A percentile compares a stretch with the other conserved stretches of the same genome.
Conservation (phyloP, 2,329 filamentous ascomycete genomes). For the Trichoderma brevicompactum region DNA sequence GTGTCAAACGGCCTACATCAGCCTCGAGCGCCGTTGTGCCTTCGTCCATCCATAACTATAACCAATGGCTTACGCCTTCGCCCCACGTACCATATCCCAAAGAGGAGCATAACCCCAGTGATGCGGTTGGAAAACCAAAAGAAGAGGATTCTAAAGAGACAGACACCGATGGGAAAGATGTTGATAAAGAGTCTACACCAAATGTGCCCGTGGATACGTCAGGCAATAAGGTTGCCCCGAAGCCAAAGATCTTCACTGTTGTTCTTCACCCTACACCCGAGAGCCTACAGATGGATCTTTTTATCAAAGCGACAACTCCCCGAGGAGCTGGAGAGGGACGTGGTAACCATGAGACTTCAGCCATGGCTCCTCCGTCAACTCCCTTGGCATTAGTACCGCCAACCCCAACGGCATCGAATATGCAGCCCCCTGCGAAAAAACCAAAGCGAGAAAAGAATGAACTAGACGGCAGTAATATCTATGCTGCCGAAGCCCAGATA, state of each 20-base stretch:
- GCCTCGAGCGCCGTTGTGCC: constrained; percentile 66
- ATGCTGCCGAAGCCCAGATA: constrained; percentile 76
- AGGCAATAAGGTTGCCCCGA: constrained; percentile 44
- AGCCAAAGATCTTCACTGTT: constrained; percentile 72
- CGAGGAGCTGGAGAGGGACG: constrained; percentile 47
- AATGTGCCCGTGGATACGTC: constrained; percentile 52
- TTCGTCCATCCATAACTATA: constrained; percentile 92
- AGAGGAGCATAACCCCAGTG: constrained; percentile 50
- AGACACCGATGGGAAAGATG: constrained; percentile 50
- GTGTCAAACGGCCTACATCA: constrained; percentile 54
- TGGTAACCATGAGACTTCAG: constrained; percentile 41
- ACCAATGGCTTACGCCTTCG: constrained; percentile 86
- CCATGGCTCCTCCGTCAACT: constrained; percentile 68
- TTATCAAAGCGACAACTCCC: constrained; percentile 75
- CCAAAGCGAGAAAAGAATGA: constrained; percentile 74
- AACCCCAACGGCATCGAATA: constrained; percentile 63
- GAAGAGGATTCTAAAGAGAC: constrained; percentile 42
- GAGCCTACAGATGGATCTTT: constrained; percentile 74
- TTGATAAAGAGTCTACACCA: constrained; percentile 59
- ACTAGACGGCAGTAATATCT: constrained; percentile 73
- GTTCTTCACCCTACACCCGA: constrained; percentile 85
- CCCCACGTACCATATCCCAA: constrained; percentile 78
- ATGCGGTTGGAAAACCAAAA: constrained; percentile 38
- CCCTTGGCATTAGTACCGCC: constrained; percentile 63
- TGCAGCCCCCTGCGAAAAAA: constrained; percentile 66